These are phyloP conservation scores for Trametes sanguinea DNA, from an alignment of 768 basidiomycete genomes.

Conservation along the genomic window DNA sequence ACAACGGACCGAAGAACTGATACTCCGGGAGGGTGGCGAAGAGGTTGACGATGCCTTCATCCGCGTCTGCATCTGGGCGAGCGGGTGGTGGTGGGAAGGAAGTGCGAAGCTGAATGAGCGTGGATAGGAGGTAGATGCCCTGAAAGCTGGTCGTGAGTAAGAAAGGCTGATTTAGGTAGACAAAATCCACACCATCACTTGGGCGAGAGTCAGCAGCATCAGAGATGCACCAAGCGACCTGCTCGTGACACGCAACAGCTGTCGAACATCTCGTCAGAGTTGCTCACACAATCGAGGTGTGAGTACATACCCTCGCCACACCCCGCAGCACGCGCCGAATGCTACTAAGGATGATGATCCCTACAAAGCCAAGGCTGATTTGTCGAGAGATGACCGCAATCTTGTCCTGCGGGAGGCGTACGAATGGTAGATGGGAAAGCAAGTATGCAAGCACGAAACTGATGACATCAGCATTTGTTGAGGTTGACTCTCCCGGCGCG, in stretches of 20 bases:
- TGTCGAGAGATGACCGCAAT: constrained; percentile 50
- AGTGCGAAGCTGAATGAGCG: constrained; percentile 78
- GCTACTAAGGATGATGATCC: constrained; percentile 73
- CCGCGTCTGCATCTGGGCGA: constrained; percentile 23
- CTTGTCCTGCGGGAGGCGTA: constrained; percentile 35
- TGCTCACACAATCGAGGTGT: background rate
- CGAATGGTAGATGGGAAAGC: constrained; percentile 41
- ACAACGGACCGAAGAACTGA: constrained; percentile 70
- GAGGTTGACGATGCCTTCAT: constrained; percentile 44
- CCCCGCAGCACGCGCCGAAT: constrained; percentile 69
- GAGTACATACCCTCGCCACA: constrained; percentile 54
- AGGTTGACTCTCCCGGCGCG: constrained; percentile 8
- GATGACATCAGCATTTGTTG: constrained; percentile 38
- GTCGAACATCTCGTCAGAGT: background rate
- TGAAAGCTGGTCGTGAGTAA: constrained; percentile 29
- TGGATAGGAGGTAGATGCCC: constrained; percentile 84
- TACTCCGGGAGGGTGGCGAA: constrained; percentile 75
- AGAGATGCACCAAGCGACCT: constrained; percentile 72
- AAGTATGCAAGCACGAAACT: constrained; percentile 44
- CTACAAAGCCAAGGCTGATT: constrained; percentile 69
- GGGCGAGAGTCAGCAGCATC: constrained; percentile 75
- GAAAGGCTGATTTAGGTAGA: too few relatives aligned
- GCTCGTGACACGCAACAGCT: constrained; percentile 67
- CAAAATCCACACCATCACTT: constrained; percentile 64
- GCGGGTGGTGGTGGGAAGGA: constrained; percentile 69